These are phyloP conservation scores for Pseudogymnoascus sp. DNA, from an alignment of 2,329 filamentous ascomycete species.

Conservation along the genomic window DNA sequence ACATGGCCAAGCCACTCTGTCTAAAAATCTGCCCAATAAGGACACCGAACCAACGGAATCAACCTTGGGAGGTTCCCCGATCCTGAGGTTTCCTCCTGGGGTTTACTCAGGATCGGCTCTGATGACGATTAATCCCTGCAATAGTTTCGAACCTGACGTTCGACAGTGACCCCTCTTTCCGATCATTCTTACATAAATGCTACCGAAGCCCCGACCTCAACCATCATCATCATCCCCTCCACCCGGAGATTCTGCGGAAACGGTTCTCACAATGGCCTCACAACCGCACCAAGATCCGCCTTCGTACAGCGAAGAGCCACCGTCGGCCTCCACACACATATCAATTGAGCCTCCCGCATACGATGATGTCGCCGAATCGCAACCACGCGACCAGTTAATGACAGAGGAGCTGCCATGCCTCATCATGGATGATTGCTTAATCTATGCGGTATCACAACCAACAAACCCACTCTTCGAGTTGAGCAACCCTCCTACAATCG, in stretches of 20 bases:
- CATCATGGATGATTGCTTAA: not conserved
- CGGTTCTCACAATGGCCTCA: not conserved
- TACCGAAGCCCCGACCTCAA: not conserved
- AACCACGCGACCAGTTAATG: not conserved
- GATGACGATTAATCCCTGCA: not conserved
- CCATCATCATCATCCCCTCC: not conserved
- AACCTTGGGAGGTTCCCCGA: too few species aligned
- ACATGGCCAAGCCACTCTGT: not conserved
- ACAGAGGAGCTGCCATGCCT: not conserved
- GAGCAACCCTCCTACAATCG: conserved; percentile 4
- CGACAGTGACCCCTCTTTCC: not conserved
- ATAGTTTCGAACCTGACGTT: not conserved
- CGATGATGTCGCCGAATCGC: not conserved
- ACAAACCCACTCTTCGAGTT: conserved; percentile 2
- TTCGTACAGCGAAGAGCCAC: not conserved
- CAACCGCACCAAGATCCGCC: not conserved
- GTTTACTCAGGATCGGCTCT: too few species aligned
- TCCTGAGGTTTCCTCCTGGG: too few species aligned
- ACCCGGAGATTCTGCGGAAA: not conserved
- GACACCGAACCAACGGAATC: not conserved
- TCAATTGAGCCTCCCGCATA: not conserved
- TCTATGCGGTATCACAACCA: not conserved
- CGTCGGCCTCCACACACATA: not conserved
- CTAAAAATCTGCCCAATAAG: not conserved
- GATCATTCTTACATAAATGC: not conserved